phyloP scores from a whole-genome alignment of 2,329 filamentous ascomycete species.

The Colletotrichum salicis region DNA sequence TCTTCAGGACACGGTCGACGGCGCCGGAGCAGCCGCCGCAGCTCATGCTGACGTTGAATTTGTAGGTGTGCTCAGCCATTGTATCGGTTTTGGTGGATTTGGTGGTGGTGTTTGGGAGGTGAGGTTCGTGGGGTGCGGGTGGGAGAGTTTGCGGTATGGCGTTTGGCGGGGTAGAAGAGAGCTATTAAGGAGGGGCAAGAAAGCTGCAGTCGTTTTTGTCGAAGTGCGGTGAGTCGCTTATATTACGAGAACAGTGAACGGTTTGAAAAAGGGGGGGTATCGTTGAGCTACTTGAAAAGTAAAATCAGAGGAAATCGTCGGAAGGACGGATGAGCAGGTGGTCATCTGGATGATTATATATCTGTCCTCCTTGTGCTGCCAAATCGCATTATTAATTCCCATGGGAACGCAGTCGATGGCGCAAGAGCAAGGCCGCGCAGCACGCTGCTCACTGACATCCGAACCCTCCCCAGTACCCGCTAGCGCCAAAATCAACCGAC shows the following conservation, averaged over 20 bases:
- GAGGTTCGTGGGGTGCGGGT: slow-evolving; percentile 5
- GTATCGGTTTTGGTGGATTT: slow-evolving; percentile 39
- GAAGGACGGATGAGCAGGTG: not conserved
- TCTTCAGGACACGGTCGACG: slow-evolving; percentile 90
- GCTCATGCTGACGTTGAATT: slow-evolving; percentile 94
- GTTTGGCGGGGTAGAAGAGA: slow-evolving; percentile 34
- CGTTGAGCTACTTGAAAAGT: not conserved
- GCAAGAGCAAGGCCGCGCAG: slow-evolving; percentile 23
- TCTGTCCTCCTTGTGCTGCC: slow-evolving; percentile 1
- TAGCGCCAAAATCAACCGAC: slow-evolving; percentile 15
- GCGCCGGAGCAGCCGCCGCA: slow-evolving; percentile 97
- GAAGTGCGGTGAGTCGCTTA: not conserved
- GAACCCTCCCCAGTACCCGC: not conserved
- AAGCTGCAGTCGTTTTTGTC: not conserved
- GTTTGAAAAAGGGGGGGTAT: slow-evolving; percentile 6
- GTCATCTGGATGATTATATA: slow-evolving; percentile 14
- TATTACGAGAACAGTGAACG: not conserved
- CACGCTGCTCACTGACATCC: not conserved
- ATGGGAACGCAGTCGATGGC: slow-evolving; percentile 21
- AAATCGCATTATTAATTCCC: slow-evolving; percentile 31
- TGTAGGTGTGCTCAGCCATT: slow-evolving; percentile 91
- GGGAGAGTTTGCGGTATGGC: slow-evolving; percentile 26
- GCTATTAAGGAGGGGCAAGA: slow-evolving; percentile 30
- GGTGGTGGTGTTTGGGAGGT: slow-evolving; percentile 1
- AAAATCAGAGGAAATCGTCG: not conserved